A percentile compares a stretch with the other conserved stretches of the same genome.
Conservation (phyloP, 768 basidiomycete species). For the Mycena rebaudengoi region DNA sequence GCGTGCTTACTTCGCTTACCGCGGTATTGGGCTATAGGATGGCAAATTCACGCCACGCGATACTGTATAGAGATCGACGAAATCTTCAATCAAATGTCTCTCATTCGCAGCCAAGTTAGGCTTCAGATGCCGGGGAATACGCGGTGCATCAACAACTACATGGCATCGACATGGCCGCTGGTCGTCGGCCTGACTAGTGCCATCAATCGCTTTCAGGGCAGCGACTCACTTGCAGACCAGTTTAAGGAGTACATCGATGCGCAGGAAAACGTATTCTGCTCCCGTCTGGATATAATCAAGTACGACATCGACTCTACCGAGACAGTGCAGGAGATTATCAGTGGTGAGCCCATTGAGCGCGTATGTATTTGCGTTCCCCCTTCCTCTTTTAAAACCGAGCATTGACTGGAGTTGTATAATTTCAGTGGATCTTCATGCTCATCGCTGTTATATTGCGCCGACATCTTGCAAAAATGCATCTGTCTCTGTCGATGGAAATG, state of each 20-base stretch:
- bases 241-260: slow-evolving; percentile 13
- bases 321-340: neutral
- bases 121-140: slow-evolving; percentile 24
- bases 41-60: slow-evolving; percentile 23
- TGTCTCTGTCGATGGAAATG: slow-evolving; percentile 4
- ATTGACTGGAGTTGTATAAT: neutral
- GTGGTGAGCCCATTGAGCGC: neutral
- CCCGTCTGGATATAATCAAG: neutral
- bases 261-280: neutral
- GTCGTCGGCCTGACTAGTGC: neutral
- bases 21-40: slow-evolving; percentile 23
- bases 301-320: slow-evolving; percentile 16
- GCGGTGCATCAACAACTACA: slow-evolving; percentile 10
- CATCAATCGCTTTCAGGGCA: slow-evolving; percentile 2
- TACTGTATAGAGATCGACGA: slow-evolving; percentile 22
- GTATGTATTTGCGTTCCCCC: neutral
- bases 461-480: slow-evolving; percentile 19
- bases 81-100: slow-evolving; percentile 14
- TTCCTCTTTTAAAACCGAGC: neutral
- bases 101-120: slow-evolving; percentile 3
- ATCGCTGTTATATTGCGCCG: slow-evolving; percentile 7
- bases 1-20: slow-evolving; percentile 7
- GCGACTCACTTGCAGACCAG: neutral
- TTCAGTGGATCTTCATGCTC: neutral
- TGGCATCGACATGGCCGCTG: neutral